Base-by-base conservation (phyloP, 345 rosid species). In the Dipteronia sinensis region DNA sequence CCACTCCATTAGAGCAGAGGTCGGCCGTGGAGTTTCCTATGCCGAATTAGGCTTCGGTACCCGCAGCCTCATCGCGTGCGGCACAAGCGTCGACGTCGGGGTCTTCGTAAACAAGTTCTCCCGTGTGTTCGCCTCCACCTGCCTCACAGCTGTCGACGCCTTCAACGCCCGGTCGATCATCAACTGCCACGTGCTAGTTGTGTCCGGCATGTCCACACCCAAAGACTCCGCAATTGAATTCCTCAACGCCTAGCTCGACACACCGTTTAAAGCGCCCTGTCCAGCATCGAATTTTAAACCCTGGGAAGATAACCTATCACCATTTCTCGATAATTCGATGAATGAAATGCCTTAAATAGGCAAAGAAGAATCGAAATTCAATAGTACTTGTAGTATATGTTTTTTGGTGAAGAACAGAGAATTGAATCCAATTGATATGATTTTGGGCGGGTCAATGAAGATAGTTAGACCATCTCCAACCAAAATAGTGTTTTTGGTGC, bases 381-480 rank as follows among this genome's bases (percentile, higher is more conserved):
- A 17, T 6, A 79, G 71, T 10, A 61, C 90, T 0, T 89, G 98
- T 58, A 83, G 87, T 11, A 77, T 91, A 44, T 93, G 98, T 46
- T 85, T 90, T 71, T 76, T 93, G 80, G 87, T 85, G 4, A 93
- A 92, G 87, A 82, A 85, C 23, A 79, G 94, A 72, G 89, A 93
- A 71, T 77, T 93, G 67, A 82, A 77, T 7, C 89, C 90, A 0
- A 82, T 90, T 15, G 94, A 92, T 1, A 85, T 93, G 15, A 92
- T 93, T 64, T 95, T 95, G 1, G 98, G 98, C 2, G 95, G 93
- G 0, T 86, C 93, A 72, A 93, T 93, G 98, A 95, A 95, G 93
- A 93, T 95, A 19, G 62, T 95, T 79, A 85, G 97, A 42, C n/a
- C n/a, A n/a, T n/a, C n/a, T n/a, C n/a, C n/a, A n/a, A n/a, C n/a